phyloP scores from a whole-genome alignment of 495 filamentous ascomycete species.

The Hyphodiscus hymeniophilus region DNA sequence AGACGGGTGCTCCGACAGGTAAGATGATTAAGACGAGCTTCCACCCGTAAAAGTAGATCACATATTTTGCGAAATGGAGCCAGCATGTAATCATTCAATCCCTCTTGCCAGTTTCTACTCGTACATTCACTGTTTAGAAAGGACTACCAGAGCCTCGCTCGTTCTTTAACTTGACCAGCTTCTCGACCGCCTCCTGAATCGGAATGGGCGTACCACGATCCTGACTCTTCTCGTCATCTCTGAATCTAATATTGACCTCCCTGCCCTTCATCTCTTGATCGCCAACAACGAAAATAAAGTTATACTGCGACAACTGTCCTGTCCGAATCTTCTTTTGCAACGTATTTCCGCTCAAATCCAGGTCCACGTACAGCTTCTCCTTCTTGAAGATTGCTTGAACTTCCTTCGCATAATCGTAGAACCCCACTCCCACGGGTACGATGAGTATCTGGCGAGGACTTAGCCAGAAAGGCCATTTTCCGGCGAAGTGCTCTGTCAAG shows the following conservation, averaged over 20 bases:
- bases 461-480: slow-evolving; percentile 98
- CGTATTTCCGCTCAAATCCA: slow-evolving; percentile 85
- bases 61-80: no score
- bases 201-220: slow-evolving; percentile 57
- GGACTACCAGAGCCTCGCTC: slow-evolving; percentile 50
- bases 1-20: no score
- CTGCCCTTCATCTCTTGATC: slow-evolving; percentile 68
- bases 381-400: slow-evolving; percentile 46
- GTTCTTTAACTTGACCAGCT: slow-evolving; percentile 62
- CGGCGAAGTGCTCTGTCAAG: slow-evolving; percentile 87
- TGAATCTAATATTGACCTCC: slow-evolving; percentile 82
- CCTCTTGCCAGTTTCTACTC: slow-evolving; percentile 11
- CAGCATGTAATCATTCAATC: slow-evolving; percentile 1
- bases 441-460: slow-evolving; percentile 87
- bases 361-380: slow-evolving; percentile 67
- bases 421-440: slow-evolving; percentile 79
- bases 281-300: slow-evolving; percentile 87
- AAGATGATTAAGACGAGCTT: no score
- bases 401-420: slow-evolving; percentile 81
- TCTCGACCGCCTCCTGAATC: slow-evolving; percentile 68
- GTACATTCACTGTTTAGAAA: slow-evolving; percentile 25
- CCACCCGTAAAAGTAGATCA: no score
- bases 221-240: slow-evolving; percentile 80
- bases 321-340: slow-evolving; percentile 93
- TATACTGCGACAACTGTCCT: slow-evolving; percentile 82